Conservation (phyloP, 2,329 filamentous ascomycete genomes). For the Colletotrichum australisinense region DNA sequence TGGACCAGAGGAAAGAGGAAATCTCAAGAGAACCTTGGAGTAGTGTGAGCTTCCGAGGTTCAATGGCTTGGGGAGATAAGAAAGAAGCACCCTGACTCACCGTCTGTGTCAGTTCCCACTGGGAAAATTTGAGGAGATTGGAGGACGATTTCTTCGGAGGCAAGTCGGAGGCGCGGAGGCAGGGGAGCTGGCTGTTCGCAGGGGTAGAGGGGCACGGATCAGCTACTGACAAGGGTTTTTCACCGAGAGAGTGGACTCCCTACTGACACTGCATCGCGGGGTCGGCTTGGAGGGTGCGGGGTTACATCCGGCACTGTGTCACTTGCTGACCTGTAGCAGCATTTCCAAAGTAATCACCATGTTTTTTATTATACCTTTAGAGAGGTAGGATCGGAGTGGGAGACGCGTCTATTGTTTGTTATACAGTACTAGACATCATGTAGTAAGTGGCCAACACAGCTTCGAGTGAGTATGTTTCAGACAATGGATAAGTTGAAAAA, state of each 20-base stretch:
- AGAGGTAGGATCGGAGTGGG: background rate
- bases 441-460: background rate
- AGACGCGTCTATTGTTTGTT: background rate
- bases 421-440: too few relatives aligned
- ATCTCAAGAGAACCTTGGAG: constrained; percentile 19
- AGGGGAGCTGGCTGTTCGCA: constrained; percentile 27
- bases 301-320: constrained; percentile 29
- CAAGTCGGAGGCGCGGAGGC: constrained; percentile 34
- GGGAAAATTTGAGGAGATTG: constrained; percentile 36
- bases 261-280: constrained; percentile 30
- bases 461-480: too few relatives aligned
- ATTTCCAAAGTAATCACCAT: constrained; percentile 10
- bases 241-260: constrained; percentile 25
- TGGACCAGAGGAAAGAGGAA: constrained; percentile 31
- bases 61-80: constrained; percentile 22
- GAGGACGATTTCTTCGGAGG: constrained; percentile 32
- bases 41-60: constrained; percentile 18
- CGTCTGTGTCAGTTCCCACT: constrained; percentile 31
- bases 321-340: background rate
- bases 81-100: constrained; percentile 30
- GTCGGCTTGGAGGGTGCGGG: constrained; percentile 31
- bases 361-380: background rate
- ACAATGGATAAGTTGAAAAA: background rate
- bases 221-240: constrained; percentile 24
- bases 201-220: constrained; percentile 33